These are phyloP conservation scores for Candida tammaniensis DNA, from an alignment of 805 yeast genomes.

Conservation along the genomic window DNA sequence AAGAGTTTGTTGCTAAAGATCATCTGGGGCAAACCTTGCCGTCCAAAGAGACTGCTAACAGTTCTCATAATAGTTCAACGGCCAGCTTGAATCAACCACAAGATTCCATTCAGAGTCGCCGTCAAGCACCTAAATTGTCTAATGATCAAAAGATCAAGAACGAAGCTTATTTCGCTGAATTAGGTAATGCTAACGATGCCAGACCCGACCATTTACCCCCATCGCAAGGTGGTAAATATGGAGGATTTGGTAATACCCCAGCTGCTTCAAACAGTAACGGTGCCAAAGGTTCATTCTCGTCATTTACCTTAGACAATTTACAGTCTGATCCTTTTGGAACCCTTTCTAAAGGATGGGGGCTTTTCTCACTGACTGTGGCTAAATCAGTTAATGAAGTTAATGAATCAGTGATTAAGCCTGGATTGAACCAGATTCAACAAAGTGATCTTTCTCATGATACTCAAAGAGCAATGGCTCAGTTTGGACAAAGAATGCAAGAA, in stretches of 20 bases:
- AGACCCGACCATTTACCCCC: slow-evolving; percentile 85
- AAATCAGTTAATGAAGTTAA: slow-evolving; percentile 83
- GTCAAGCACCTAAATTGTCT: slow-evolving; percentile 33
- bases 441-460: slow-evolving; percentile 82
- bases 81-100: slow-evolving; percentile 12
- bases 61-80: slow-evolving; percentile 3
- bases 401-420: slow-evolving; percentile 88
- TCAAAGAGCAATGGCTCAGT: slow-evolving; percentile 90
- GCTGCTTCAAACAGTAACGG: slow-evolving; percentile 32
- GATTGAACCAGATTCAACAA: slow-evolving; percentile 71
- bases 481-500: slow-evolving; percentile 90
- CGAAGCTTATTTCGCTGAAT: slow-evolving; percentile 76
- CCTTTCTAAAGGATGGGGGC: slow-evolving; percentile 88
- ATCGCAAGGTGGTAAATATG: slow-evolving; percentile 89
- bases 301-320: slow-evolving; percentile 62
- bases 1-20: slow-evolving; percentile 63
- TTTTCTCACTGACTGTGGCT: slow-evolving; percentile 81
- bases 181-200: slow-evolving; percentile 68
- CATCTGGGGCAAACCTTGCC: slow-evolving; percentile 49
- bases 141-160: slow-evolving; percentile 53
- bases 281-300: slow-evolving; percentile 44
- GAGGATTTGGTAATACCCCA: slow-evolving; percentile 87
- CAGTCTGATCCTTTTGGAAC: slow-evolving; percentile 91
- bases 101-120: slow-evolving; percentile 38
- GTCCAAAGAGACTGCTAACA: too few relatives aligned